A percentile compares a stretch with the other conserved stretches of the same genome.
These are phyloP conservation scores for Hibiscus syriacus DNA, from an alignment of 345 rosid species.

Conservation along the genomic window DNA sequence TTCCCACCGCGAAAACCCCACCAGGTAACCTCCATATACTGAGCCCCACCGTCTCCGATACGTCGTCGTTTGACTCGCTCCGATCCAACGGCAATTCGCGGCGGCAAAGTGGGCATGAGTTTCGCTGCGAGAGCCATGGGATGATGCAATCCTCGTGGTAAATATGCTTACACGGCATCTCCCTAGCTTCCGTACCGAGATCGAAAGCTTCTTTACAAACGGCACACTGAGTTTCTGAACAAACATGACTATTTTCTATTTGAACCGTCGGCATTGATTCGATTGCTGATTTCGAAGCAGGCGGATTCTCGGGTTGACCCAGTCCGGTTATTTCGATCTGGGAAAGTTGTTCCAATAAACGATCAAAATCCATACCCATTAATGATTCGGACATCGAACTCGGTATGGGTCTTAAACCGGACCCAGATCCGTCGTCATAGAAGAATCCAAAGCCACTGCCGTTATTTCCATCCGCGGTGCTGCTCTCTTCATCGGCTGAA, in stretches of 20 bases:
- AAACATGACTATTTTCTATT: neutral
- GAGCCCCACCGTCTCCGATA: conserved; percentile 21
- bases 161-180: conserved; percentile 30
- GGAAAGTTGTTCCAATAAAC: conserved; percentile 16
- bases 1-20: conserved; percentile 23
- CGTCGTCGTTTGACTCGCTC: neutral
- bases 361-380: conserved; percentile 9
- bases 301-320: conserved; percentile 10
- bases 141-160: conserved; percentile 25
- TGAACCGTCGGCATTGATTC: conserved; percentile 19
- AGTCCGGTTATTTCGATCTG: conserved; percentile 14
- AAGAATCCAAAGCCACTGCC: too few relatives aligned
- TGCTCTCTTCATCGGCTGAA: neutral
- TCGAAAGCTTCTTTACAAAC: conserved; percentile 25
- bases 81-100: conserved; percentile 20
- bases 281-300: conserved; percentile 19
- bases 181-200: conserved; percentile 17
- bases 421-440: too few relatives aligned
- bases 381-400: conserved; percentile 8
- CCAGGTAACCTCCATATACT: conserved; percentile 28
- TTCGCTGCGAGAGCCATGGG: conserved; percentile 22
- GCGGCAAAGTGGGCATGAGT: too few relatives aligned
- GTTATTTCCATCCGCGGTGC: neutral
- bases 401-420: conserved; percentile 10
- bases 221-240: conserved; percentile 19